phyloP scores from a whole-genome alignment of 2,329 filamentous ascomycete genomes.

The Cladosporium sp. region DNA sequence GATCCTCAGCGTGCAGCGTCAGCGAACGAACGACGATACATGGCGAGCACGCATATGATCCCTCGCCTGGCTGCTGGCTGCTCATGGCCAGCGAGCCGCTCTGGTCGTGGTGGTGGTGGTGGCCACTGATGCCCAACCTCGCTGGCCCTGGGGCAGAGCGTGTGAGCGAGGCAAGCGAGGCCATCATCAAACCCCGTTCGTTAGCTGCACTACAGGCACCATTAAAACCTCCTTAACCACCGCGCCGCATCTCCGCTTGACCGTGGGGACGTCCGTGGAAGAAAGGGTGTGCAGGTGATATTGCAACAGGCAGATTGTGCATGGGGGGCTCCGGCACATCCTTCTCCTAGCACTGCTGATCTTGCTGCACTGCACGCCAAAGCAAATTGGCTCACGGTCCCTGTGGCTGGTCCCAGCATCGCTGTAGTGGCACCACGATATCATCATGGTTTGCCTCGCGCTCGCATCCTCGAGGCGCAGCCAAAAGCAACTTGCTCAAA shows the following conservation, averaged over 20 bases:
- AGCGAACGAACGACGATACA: constrained; percentile 3
- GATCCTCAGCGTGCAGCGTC: constrained; percentile 2
- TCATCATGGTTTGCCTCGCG: constrained; percentile 1
- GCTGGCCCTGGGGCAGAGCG: neutral
- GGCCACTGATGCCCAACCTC: constrained; percentile 19
- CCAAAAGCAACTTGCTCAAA: constrained; percentile 10
- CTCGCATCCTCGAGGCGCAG: constrained; percentile 15
- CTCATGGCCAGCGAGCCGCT: constrained; percentile 1
- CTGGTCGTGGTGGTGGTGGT: neutral
- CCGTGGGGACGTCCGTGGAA: constrained; percentile 3
- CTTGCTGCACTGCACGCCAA: constrained; percentile 8
- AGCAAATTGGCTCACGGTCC: constrained; percentile 15
- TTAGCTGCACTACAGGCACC: constrained; percentile 8
- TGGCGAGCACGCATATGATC: constrained; percentile 4
- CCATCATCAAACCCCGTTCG: neutral
- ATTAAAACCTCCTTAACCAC: constrained; percentile 4
- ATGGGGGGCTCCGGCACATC: constrained; percentile 18
- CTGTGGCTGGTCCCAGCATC: constrained; percentile 18
- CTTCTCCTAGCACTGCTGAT: constrained; percentile 19
- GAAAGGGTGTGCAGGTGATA: constrained; percentile 17
- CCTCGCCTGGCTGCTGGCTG: neutral
- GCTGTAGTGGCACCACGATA: constrained; percentile 16
- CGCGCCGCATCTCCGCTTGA: constrained; percentile 10
- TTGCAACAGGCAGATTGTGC: constrained; percentile 12
- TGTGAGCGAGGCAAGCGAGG: constrained; percentile 3